A percentile compares a stretch with the other conserved stretches of the same genome.
These are phyloP conservation scores for Lyophyllum atratum DNA, from an alignment of 768 basidiomycete genomes.

Conservation along the genomic window DNA sequence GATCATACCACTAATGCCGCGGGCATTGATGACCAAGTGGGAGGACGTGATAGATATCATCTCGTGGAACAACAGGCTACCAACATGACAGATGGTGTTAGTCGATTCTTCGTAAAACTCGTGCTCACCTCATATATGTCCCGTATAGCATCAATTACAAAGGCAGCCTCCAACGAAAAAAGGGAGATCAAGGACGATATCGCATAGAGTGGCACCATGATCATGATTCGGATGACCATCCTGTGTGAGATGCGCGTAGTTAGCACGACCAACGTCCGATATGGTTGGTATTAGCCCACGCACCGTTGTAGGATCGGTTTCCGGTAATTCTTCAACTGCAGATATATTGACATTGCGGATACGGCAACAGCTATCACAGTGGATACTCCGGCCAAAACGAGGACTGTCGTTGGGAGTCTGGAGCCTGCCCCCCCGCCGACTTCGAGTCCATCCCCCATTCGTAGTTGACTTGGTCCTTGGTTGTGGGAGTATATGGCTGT, in stretches of 20 bases:
- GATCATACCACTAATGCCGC: neutral
- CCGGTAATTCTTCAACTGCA: slow-evolving; percentile 86
- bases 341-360: slow-evolving; percentile 71
- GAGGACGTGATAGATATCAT: neutral
- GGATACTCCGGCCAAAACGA: slow-evolving; percentile 61
- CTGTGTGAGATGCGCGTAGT: slow-evolving; percentile 34
- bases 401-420: slow-evolving; percentile 54
- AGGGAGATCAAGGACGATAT: slow-evolving; percentile 90
- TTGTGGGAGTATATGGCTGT: neutral
- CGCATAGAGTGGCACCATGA: slow-evolving; percentile 95
- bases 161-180: slow-evolving; percentile 92
- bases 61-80: neutral
- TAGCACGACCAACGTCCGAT: neutral
- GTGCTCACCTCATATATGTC: slow-evolving; percentile 90
- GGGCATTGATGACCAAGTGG: neutral
- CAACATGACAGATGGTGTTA: neutral
- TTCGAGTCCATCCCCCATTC: slow-evolving; percentile 18
- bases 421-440: slow-evolving; percentile 56
- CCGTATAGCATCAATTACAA: slow-evolving; percentile 92
- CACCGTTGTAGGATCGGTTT: slow-evolving; percentile 82
- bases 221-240: slow-evolving; percentile 92
- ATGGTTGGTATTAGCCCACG: slow-evolving; percentile 9
- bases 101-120: neutral
- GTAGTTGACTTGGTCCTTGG: neutral
- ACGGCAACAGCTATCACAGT: slow-evolving; percentile 73